These are phyloP conservation scores for Vanderwaltozyma polyspora DNA, from an alignment of 805 yeast species.

Conservation along the genomic window DNA sequence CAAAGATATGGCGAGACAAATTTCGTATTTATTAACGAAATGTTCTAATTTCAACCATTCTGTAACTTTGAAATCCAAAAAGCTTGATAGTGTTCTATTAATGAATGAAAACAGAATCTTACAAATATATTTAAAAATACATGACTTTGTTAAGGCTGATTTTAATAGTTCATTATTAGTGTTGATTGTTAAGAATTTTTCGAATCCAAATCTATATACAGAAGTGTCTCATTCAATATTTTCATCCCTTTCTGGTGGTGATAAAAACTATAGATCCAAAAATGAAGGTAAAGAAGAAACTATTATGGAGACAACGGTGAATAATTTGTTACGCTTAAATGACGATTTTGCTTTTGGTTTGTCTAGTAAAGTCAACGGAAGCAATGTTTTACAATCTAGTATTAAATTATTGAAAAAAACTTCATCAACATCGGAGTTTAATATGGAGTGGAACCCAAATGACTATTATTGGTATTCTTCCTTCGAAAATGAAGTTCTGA, in stretches of 20 bases:
- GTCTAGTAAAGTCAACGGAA: constrained; percentile 35
- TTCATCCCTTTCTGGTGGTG: constrained; percentile 5
- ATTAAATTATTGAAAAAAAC: constrained; percentile 8
- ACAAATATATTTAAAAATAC: constrained; percentile 34
- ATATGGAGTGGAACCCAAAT: constrained; percentile 15
- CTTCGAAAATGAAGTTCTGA: constrained; percentile 25
- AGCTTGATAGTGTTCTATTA: constrained; percentile 24
- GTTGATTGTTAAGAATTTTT: constrained; percentile 31
- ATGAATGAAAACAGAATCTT: constrained; percentile 34
- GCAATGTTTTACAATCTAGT: constrained; percentile 29
- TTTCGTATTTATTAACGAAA: constrained; percentile 40
- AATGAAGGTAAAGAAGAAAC: constrained; percentile 10
- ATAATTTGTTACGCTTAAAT: constrained; percentile 19
- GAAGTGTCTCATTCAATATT: constrained; percentile 6
- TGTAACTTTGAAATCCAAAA: constrained; percentile 16
- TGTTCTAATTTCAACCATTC: constrained; percentile 26
- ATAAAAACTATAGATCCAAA: constrained; percentile 11
- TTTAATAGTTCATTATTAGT: constrained; percentile 34
- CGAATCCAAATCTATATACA: constrained; percentile 33
- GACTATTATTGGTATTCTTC: constrained; percentile 27
- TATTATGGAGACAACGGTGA: constrained; percentile 11
- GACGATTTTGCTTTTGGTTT: constrained; percentile 42
- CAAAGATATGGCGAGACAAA: constrained; percentile 32
- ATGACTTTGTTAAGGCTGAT: constrained; percentile 24
- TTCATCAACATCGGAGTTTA: constrained; percentile 26